These are phyloP conservation scores for Aspergillus hancockii DNA, from an alignment of 495 filamentous ascomycete genomes.

Conservation along the genomic window DNA sequence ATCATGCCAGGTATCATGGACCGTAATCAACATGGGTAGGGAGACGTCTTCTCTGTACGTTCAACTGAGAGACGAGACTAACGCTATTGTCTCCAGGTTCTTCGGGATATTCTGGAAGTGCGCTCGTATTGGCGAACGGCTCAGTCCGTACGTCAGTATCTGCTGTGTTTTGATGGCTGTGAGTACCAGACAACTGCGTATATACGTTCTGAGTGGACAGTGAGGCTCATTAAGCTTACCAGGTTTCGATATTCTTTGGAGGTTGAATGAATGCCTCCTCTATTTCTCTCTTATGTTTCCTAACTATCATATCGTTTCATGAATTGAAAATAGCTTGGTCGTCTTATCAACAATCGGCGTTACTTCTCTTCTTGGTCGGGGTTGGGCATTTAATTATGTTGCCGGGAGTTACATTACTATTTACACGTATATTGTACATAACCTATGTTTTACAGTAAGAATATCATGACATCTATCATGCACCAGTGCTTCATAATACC, in stretches of 20 bases:
- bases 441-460: conserved; percentile 10
- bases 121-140: conserved; percentile 85
- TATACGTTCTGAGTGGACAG: not conserved
- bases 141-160: conserved; percentile 94
- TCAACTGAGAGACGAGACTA: conserved; percentile 9
- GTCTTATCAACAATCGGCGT: conserved; percentile 15
- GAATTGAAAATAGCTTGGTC: conserved; percentile 15
- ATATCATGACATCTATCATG: conserved; percentile 8
- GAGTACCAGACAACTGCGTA: conserved; percentile 34
- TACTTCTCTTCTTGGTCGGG: conserved; percentile 7
- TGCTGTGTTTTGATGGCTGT: conserved; percentile 96
- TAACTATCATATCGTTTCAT: conserved; percentile 2
- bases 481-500: conserved; percentile 14
- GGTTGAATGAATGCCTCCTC: conserved; percentile 27
- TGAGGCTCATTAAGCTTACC: conserved; percentile 10
- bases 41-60: not conserved
- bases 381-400: conserved; percentile 6
- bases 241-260: conserved; percentile 50
- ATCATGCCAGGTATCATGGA: conserved; percentile 91
- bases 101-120: conserved; percentile 97
- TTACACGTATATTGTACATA: conserved; percentile 30
- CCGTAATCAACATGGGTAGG: conserved; percentile 85
- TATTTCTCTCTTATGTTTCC: not conserved
- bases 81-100: conserved; percentile 50
- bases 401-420: conserved; percentile 12